Base-by-base conservation (phyloP, 1,284 basidiomycete genomes). In the Sphagnurus paluster region DNA sequence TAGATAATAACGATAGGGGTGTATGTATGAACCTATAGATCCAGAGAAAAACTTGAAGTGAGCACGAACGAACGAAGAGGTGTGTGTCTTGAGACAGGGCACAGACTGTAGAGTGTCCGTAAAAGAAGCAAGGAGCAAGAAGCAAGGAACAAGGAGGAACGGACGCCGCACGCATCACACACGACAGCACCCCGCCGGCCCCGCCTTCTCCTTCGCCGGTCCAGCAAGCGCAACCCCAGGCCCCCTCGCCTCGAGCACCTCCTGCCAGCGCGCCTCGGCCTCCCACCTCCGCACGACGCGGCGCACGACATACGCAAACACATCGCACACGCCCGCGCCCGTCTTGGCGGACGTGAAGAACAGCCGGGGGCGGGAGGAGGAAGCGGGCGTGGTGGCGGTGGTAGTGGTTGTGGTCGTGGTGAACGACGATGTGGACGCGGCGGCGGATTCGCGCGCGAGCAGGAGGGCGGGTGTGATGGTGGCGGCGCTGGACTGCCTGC, bases 341-440 rank as follows among this genome's bases (percentile, higher is more conserved):
- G 83, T 87, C 63, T 86, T 86, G 3, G 87, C 87, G 1, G 82
- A 86, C 6, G 85, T 79, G 58, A 85, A 82, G 63, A 89, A 87
- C 5, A 87, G 64, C 54, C 3, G 61, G 59, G 0, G 63, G 55
- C 7, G 68, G 68, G 8, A 63, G 48, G 47, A 19, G 50, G 39
- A 26, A 21, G 44, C 16, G 40, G 28, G 42, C 25, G 19, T 35
- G 6, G 34, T 19, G 36, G 34, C 33, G 23, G 40, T 21, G 33
- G 16, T 36, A 5, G 48, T 28, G 2, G 34, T 37, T 13, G 42
- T 47, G 17, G 39, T 16, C 1, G 43, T 28, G 6, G 46, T 28
- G 17, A n/a, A n/a, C n/a, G n/a, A n/a, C n/a, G n/a, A n/a, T n/a
- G 26, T 21, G 11, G 37, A 32, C 5, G 39, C 17, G 17, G 37